phyloP scores from a whole-genome alignment of 495 filamentous ascomycete genomes.

The Parathielavia hyrcaniae region DNA sequence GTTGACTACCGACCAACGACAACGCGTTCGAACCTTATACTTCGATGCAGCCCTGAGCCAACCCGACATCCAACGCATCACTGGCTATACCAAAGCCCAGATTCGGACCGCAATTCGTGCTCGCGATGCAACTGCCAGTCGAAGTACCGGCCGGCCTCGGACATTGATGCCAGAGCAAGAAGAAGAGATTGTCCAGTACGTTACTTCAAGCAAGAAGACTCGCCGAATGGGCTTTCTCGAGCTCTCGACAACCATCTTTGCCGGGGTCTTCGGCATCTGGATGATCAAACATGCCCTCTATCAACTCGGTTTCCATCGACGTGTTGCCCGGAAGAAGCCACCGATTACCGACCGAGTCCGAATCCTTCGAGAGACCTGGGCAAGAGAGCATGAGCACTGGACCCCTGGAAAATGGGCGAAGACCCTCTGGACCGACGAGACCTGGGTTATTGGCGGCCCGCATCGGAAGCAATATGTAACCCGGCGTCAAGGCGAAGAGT shows the following conservation, averaged over 20 bases:
- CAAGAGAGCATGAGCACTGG: slow-evolving; percentile 20
- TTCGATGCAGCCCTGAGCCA: slow-evolving; percentile 4
- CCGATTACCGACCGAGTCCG: slow-evolving; percentile 14
- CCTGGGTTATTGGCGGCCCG: too few relatives aligned
- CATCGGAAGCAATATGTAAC: too few relatives aligned
- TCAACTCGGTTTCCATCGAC: slow-evolving; percentile 15
- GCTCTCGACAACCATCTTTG: slow-evolving; percentile 13
- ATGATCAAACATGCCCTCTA: slow-evolving; percentile 17
- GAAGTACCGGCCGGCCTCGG: slow-evolving; percentile 9
- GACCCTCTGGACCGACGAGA: too few relatives aligned
- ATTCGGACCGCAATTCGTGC: too few relatives aligned
- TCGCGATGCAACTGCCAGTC: not conserved
- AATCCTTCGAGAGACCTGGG: slow-evolving; percentile 14
- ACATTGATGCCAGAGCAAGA: slow-evolving; percentile 1
- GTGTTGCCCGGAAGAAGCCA: slow-evolving; percentile 14
- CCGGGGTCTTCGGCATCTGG: slow-evolving; percentile 2
- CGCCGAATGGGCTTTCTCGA: too few relatives aligned
- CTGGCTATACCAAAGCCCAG: slow-evolving; percentile 9
- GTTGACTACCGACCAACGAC: not conserved
- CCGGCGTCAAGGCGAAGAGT: too few relatives aligned
- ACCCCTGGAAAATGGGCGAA: slow-evolving; percentile 25
- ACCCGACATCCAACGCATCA: slow-evolving; percentile 1
- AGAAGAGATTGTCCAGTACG: slow-evolving; percentile 13
- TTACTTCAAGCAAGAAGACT: slow-evolving; percentile 7
- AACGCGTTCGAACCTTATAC: not conserved